Percentiles rank a stretch among this genome's conserved stretches.
These are phyloP conservation scores for Oxyria digyna DNA, from an alignment of 148 eudicot species.

Conservation along the genomic window DNA sequence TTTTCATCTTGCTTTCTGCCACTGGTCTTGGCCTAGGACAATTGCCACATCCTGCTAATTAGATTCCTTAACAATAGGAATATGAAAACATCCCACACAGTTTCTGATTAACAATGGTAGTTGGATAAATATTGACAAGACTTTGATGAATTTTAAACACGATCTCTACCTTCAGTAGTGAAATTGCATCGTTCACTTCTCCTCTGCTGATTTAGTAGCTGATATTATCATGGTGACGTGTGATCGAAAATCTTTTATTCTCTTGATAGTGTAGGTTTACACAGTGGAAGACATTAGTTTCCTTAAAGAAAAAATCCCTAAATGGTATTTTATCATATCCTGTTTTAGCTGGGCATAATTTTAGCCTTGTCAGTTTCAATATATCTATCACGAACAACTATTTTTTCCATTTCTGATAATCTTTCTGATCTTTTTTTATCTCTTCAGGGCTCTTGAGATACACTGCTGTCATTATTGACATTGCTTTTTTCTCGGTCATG, in stretches of 20 bases:
- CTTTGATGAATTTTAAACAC: not conserved
- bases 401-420: not conserved
- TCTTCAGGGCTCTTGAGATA: constrained; percentile 72
- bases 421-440: not conserved
- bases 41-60: too few relatives aligned
- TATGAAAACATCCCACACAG: too few relatives aligned
- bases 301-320: not conserved
- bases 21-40: not conserved
- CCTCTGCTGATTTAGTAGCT: not conserved
- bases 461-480: constrained; percentile 42
- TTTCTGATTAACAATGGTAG: too few relatives aligned
- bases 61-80: too few relatives aligned
- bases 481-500: constrained; percentile 25
- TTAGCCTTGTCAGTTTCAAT: not conserved
- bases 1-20: too few relatives aligned
- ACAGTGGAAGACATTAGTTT: not conserved
- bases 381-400: not conserved
- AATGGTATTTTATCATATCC: not conserved
- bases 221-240: not conserved
- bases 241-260: not conserved
- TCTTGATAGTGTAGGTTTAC: not conserved
- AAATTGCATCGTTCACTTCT: not conserved
- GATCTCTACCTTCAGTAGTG: not conserved
- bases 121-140: too few relatives aligned
- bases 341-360: not conserved